A percentile compares a stretch with the other conserved stretches of the same genome.
These are phyloP conservation scores for Epichloe hybrida DNA, from an alignment of 2,329 filamentous ascomycete species.

Conservation along the genomic window DNA sequence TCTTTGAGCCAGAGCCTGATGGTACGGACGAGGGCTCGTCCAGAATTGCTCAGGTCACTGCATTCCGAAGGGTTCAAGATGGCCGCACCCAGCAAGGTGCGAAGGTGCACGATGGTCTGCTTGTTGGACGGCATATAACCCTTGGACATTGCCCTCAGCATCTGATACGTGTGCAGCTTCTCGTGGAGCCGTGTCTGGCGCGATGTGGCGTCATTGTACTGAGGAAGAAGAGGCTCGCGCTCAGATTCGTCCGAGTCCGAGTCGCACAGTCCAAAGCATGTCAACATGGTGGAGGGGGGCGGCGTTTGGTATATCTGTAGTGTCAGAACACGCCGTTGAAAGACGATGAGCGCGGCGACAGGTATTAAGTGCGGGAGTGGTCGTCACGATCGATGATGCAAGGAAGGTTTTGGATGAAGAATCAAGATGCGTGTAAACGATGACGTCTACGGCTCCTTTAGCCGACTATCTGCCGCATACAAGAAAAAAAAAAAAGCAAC, in stretches of 20 bases:
- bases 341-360: neutral
- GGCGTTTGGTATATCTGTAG: neutral
- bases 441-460: neutral
- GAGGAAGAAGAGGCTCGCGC: constrained; percentile 66
- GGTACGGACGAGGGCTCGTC: constrained; percentile 58
- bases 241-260: constrained; percentile 34
- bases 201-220: constrained; percentile 68
- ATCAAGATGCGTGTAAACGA: neutral
- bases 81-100: constrained; percentile 64
- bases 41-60: constrained; percentile 59
- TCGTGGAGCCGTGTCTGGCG: constrained; percentile 68
- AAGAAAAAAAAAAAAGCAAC: too few species aligned
- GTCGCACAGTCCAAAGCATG: constrained; percentile 49
- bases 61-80: constrained; percentile 56
- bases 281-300: constrained; percentile 31
- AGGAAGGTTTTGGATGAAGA: neutral
- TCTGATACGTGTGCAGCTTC: constrained; percentile 89
- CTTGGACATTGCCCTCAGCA: constrained; percentile 65
- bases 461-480: neutral
- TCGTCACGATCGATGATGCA: neutral
- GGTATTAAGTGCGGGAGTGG: neutral
- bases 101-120: constrained; percentile 66
- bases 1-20: constrained; percentile 61
- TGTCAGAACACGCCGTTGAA: too few species aligned
- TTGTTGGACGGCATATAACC: constrained; percentile 91